A percentile compares a stretch with the other conserved stretches of the same genome.
Evolutionary conservation across 2,329 filamentous ascomycete genomes (phyloP).

Genomic region (Colletotrichum shisoi): DNA sequence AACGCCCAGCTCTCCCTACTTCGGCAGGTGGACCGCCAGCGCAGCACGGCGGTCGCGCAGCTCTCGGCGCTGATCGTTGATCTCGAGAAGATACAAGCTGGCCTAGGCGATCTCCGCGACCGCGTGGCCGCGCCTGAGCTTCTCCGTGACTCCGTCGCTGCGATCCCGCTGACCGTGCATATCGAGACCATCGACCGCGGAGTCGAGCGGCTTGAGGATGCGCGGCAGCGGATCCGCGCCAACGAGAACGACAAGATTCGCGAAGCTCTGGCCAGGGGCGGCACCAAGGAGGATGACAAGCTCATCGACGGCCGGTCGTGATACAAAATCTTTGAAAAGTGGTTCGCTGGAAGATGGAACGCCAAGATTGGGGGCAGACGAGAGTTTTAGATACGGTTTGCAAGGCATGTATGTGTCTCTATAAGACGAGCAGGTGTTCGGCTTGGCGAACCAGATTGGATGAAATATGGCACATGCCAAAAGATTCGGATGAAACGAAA

Average conservation of each 20-base stretch:
- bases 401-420: slow-evolving; percentile 7
- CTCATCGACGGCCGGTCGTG: slow-evolving; percentile 51
- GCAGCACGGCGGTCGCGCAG: slow-evolving; percentile 70
- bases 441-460: slow-evolving; percentile 24
- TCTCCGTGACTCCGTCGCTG: slow-evolving; percentile 55
- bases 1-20: slow-evolving; percentile 71
- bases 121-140: slow-evolving; percentile 72
- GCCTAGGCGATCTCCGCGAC: slow-evolving; percentile 75
- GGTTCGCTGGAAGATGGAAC: background rate
- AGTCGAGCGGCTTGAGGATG: slow-evolving; percentile 73
- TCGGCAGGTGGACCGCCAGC: slow-evolving; percentile 70
- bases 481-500: slow-evolving; percentile 30
- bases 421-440: slow-evolving; percentile 34
- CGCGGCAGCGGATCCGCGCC: slow-evolving; percentile 65
- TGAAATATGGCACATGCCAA: slow-evolving; percentile 7
- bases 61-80: slow-evolving; percentile 75
- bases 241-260: slow-evolving; percentile 67
- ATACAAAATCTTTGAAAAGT: background rate
- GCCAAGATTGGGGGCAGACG: slow-evolving; percentile 22
- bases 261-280: slow-evolving; percentile 59
- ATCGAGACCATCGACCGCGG: slow-evolving; percentile 77
- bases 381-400: background rate
- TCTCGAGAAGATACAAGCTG: slow-evolving; percentile 74
- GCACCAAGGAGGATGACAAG: slow-evolving; percentile 51
- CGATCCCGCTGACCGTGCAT: slow-evolving; percentile 74